Conservation (phyloP, 83 land plant genomes). For the Picea abies region DNA sequence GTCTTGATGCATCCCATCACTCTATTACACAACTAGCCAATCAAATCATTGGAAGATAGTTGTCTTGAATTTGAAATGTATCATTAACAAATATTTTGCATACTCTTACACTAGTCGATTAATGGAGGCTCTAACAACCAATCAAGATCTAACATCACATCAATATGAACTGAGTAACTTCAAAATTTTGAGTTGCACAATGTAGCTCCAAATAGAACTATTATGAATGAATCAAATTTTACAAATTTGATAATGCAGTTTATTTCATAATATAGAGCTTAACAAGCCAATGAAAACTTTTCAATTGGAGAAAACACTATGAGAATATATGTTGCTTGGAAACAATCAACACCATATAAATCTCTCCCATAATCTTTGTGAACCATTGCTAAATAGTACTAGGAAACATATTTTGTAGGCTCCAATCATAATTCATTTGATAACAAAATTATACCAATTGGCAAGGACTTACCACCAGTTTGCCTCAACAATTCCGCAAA, state of each 20-base stretch:
- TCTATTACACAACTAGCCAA: constrained; percentile 7
- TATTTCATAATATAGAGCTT: constrained; percentile 1
- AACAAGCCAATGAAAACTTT: constrained; percentile 35
- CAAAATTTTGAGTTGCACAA: background rate
- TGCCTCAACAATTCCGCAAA: constrained; percentile 62
- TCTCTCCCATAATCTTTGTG: constrained; percentile 65
- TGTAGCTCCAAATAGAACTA: constrained; percentile 5
- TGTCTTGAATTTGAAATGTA: background rate
- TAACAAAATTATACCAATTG: constrained; percentile 79
- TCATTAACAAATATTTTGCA: background rate
- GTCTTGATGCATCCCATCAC: constrained; percentile 24
- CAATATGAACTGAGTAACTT: background rate
- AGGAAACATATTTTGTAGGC: constrained; percentile 82
- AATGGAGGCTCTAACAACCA: constrained; percentile 7
- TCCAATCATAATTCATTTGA: constrained; percentile 84
- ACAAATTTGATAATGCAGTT: constrained; percentile 2
- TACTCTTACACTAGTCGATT: constrained; percentile 12
- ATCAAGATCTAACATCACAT: constrained; percentile 3
- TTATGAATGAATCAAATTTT: constrained; percentile 12
- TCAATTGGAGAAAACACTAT: constrained; percentile 85
- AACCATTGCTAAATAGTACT: constrained; percentile 82
- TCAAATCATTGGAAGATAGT: constrained; percentile 4
- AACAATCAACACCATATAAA: constrained; percentile 78
- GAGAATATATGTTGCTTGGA: constrained; percentile 83
- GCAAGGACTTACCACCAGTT: constrained; percentile 55